Conservation (phyloP, 106 monocot species). For the Acorus calamus region DNA sequence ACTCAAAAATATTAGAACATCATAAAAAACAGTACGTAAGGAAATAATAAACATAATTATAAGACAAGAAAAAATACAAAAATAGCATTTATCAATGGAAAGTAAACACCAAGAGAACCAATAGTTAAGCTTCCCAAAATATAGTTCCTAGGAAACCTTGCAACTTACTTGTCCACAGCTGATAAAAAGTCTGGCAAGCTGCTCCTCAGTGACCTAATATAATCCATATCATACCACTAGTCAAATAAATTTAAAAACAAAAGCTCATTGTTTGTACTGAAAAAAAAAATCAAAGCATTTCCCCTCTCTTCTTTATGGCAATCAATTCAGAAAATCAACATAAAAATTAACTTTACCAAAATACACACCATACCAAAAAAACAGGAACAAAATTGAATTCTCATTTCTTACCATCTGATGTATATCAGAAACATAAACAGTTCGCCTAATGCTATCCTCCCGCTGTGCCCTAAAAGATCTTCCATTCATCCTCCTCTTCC, state of each 20-base stretch:
- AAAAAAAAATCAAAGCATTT: too few relatives aligned
- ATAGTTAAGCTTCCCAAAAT: too few relatives aligned
- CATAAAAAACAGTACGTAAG: too few relatives aligned
- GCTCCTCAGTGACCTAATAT: slow-evolving; percentile 13
- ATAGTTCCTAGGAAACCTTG: too few relatives aligned
- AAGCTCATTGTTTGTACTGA: not conserved
- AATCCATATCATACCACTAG: not conserved
- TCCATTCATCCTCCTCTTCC: slow-evolving; percentile 7
- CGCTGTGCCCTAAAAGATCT: not conserved
- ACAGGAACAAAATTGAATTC: not conserved
- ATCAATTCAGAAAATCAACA: too few relatives aligned
- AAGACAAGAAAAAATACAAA: too few relatives aligned
- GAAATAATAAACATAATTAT: too few relatives aligned
- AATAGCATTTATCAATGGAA: too few relatives aligned
- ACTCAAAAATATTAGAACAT: too few relatives aligned
- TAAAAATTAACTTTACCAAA: too few relatives aligned
- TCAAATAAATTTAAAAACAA: not conserved
- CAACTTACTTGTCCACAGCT: slow-evolving; percentile 14
- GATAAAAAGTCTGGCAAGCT: slow-evolving; percentile 12
- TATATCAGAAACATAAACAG: slow-evolving; percentile 15
- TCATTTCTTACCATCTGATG: not conserved
- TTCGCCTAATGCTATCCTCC: slow-evolving; percentile 14
- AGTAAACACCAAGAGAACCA: too few relatives aligned
- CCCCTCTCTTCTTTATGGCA: too few relatives aligned
- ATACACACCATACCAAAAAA: not conserved